Evolutionary conservation across 2,329 filamentous ascomycete genomes (phyloP), one percentile per base, ranked within the genome.

Genomic region (Aspergillus chevalieri): DNA sequence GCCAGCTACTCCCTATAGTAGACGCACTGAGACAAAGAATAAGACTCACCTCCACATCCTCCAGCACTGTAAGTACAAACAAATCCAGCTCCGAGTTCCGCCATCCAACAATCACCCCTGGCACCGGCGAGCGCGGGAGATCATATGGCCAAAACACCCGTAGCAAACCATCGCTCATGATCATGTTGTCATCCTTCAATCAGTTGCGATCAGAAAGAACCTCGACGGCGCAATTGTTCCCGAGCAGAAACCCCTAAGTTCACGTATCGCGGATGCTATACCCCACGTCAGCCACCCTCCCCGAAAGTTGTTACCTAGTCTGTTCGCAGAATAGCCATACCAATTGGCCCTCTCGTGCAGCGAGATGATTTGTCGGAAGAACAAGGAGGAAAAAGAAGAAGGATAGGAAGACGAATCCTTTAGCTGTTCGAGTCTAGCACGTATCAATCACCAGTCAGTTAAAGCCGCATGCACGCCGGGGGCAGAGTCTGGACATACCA

Each of bases 61-160:
- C 88, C 53, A 98, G 74, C 43, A 97, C 82, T 22, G 89, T 85
- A 45, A 97, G 84, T 34, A 97, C 91, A 62, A 97, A 87, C 43
- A 97, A 77, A 70, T 98, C 93, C 47, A 90, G 76, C 44, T 86
- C 85, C 34, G 92, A 96, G 70, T 98, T 98, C 63, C 87, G 84
- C 89, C 92, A 98, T 64, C 93, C 93, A 43, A 98, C 87, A 56
- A 98, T 83, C 52, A 96, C 87, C 42, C 92, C 93, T 39, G 89
- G 82, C 50, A 81, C 78, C 58, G 83, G 81, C 48, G 85, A 87
- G 69, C 78, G 80, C 48, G 81, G 79, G 64, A 89, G 83, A 73
- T 95, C 91, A 64, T 87, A 87, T 63, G 93, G 94, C 93, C 93
- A 98, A 76, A 98, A 97, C 75, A 98, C 85, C 77, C 93, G 89